A percentile compares a stretch with the other conserved stretches of the same genome.
phyloP scores from a whole-genome alignment of 768 basidiomycete genomes.

The Clavaria fumosa region DNA sequence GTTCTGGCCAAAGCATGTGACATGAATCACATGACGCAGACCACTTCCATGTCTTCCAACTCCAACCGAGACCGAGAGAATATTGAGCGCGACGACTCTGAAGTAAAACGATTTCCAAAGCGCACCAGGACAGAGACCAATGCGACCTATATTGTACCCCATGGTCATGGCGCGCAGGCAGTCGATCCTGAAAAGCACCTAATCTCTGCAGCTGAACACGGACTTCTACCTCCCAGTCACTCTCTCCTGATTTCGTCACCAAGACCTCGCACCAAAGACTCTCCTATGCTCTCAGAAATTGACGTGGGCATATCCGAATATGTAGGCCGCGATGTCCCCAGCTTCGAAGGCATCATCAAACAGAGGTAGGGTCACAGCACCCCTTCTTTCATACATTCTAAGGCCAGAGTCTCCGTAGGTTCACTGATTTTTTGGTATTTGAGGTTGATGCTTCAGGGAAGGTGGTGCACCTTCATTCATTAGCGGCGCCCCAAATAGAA shows the following conservation, averaged over 20 bases:
- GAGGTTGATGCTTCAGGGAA: constrained; percentile 77
- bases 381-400: constrained; percentile 1
- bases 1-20: too few relatives aligned
- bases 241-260: constrained; percentile 44
- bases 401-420: constrained; percentile 31
- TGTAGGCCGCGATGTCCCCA: constrained; percentile 48
- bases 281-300: constrained; percentile 55
- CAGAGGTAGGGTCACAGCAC: constrained; percentile 48
- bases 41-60: too few relatives aligned
- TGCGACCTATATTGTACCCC: neutral
- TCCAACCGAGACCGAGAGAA: too few relatives aligned
- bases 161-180: neutral
- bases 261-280: constrained; percentile 33
- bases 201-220: constrained; percentile 9
- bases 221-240: constrained; percentile 60
- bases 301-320: constrained; percentile 91
- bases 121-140: constrained; percentile 5
- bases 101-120: constrained; percentile 6
- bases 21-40: too few relatives aligned
- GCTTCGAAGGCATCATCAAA: constrained; percentile 89
- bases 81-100: neutral
- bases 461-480: constrained; percentile 66
- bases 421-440: constrained; percentile 92
- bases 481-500: constrained; percentile 50
- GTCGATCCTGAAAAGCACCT: neutral